These are phyloP conservation scores for Starmerella davenportii DNA, from an alignment of 805 yeast genomes.

Conservation along the genomic window DNA sequence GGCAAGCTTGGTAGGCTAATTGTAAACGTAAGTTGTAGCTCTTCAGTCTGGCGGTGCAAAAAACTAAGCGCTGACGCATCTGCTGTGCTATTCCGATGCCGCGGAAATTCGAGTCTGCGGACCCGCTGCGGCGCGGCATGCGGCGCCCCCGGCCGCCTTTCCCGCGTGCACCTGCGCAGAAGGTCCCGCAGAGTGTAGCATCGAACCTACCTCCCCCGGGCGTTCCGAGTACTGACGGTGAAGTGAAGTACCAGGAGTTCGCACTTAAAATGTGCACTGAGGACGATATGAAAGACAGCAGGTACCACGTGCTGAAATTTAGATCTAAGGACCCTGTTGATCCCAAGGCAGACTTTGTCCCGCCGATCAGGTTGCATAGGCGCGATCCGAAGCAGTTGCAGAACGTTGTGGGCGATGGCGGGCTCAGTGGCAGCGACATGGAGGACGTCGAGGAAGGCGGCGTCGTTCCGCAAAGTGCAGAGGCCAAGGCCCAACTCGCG, in stretches of 20 bases:
- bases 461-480: constrained; percentile 23
- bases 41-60: too few relatives aligned
- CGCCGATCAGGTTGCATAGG: constrained; percentile 76
- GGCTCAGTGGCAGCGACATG: neutral
- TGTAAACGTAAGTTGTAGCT: too few relatives aligned
- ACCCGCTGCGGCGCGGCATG: constrained; percentile 14
- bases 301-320: constrained; percentile 68
- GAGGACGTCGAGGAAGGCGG: constrained; percentile 10
- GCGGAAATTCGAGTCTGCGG: constrained; percentile 16
- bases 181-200: constrained; percentile 1
- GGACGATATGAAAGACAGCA: constrained; percentile 51
- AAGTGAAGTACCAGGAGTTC: constrained; percentile 26
- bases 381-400: constrained; percentile 87
- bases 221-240: neutral
- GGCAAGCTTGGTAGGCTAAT: too few relatives aligned
- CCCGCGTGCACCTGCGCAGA: constrained; percentile 4
- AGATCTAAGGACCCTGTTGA: constrained; percentile 57
- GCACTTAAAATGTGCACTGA: constrained; percentile 54
- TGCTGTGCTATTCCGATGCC: neutral
- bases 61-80: too few relatives aligned
- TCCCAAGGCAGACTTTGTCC: constrained; percentile 50
- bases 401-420: constrained; percentile 38
- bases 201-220: neutral
- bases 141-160: constrained; percentile 12
- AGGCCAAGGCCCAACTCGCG: constrained; percentile 33